These are phyloP conservation scores for Buddleja alternifolia DNA, from an alignment of 257 asterid species.

Conservation along the genomic window DNA sequence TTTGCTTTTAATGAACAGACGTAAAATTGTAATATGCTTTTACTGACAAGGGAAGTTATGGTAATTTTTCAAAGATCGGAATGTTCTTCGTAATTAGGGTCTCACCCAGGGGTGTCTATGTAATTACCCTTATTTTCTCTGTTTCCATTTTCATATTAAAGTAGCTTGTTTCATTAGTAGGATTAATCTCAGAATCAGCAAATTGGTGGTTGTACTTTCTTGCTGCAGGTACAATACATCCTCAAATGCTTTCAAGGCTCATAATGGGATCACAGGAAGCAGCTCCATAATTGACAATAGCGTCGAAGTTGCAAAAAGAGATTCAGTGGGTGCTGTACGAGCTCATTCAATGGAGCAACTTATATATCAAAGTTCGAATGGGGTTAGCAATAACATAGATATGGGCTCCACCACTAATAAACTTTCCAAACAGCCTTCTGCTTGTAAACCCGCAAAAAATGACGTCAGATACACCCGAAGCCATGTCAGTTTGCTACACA, in stretches of 20 bases:
- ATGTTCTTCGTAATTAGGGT: no score
- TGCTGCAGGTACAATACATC: conserved; percentile 56
- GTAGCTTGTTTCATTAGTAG: conserved; percentile 1
- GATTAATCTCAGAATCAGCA: background rate
- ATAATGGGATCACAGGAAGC: conserved; percentile 40
- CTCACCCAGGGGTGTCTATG: no score
- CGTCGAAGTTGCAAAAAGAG: conserved; percentile 38
- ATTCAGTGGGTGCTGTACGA: conserved; percentile 26
- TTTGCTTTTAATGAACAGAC: no score
- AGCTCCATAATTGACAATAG: conserved; percentile 39
- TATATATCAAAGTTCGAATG: conserved; percentile 45
- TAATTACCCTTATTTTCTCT: no score
- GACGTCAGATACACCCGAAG: conserved; percentile 34
- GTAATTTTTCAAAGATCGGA: no score
- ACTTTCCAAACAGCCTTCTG: conserved; percentile 36
- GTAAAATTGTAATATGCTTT: no score
- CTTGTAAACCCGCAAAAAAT: conserved; percentile 41
- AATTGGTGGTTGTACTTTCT: conserved; percentile 22
- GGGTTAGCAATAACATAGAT: conserved; percentile 42
- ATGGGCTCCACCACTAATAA: conserved; percentile 54
- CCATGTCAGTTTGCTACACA: conserved; percentile 16
- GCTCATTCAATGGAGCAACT: conserved; percentile 37
- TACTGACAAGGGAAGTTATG: no score
- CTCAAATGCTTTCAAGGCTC: conserved; percentile 41
- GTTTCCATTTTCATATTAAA: no score